phyloP scores from a whole-genome alignment of 371 early-diverging fungal species.

The Mucor mucedo region DNA sequence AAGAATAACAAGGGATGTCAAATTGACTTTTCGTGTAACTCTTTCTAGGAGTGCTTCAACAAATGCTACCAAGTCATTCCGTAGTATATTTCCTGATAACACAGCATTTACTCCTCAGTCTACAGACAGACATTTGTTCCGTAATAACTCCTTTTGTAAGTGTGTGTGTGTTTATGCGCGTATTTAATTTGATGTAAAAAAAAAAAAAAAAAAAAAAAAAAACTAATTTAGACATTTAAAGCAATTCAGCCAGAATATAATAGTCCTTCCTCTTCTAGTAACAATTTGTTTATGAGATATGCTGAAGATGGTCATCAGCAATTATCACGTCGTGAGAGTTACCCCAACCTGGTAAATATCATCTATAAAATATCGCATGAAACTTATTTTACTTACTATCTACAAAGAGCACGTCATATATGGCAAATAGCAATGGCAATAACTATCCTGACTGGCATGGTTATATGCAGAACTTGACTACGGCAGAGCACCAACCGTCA shows the following conservation, averaged over 20 bases:
- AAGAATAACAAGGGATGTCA: slow-evolving; percentile 17
- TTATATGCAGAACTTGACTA: slow-evolving; percentile 15
- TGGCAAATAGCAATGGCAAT: slow-evolving; percentile 9
- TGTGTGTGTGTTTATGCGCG: background rate
- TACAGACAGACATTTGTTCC: slow-evolving; percentile 35
- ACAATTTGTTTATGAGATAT: slow-evolving; percentile 9
- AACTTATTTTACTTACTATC: background rate
- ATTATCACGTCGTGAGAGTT: slow-evolving; percentile 43
- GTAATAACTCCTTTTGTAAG: slow-evolving; percentile 21
- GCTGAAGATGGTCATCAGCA: slow-evolving; percentile 22
- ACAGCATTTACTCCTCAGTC: slow-evolving; percentile 44
- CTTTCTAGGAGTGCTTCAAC: slow-evolving; percentile 18
- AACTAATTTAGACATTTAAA: background rate
- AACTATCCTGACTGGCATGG: slow-evolving; percentile 26
- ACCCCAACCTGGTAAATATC: slow-evolving; percentile 39
- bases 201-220: background rate
- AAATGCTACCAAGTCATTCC: slow-evolving; percentile 32
- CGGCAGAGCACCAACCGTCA: background rate
- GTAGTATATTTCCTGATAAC: slow-evolving; percentile 43
- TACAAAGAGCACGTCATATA: slow-evolving; percentile 22
- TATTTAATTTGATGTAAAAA: background rate
- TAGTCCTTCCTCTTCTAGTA: background rate
- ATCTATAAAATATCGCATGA: background rate
- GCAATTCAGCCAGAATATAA: slow-evolving; percentile 12
- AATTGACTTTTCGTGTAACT: slow-evolving; percentile 14